Evolutionary conservation across 1,284 basidiomycete genomes (phyloP), one percentile per base, ranked within the genome.

Genomic region (Ustilago sp.): DNA sequence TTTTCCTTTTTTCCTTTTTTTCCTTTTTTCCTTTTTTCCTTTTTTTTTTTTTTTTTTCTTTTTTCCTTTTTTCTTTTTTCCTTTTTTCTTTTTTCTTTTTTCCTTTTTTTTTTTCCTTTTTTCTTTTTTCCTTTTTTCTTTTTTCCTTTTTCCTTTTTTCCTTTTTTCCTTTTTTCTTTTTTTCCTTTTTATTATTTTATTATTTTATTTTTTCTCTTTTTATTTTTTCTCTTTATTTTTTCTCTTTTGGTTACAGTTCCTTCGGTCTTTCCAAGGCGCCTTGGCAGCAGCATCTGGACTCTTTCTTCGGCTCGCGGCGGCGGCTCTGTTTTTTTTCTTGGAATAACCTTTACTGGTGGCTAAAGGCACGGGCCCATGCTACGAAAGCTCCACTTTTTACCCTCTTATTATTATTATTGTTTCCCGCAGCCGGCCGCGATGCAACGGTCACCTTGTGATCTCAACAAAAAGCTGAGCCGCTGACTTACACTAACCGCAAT

Each of bases 391-490:
- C 48, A 50, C 48, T 32, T 50, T 12, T 50, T 15, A 48, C 45
- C 13, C 1, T 45, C 3, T 15, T 45, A 11, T 23, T 48, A 23
- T 19, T 19, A 8, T 19, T 11, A 9, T 48, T 48, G 31, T 48
- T 28, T 28, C n/a, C 19, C n/a, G 34, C 48, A 50, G 48, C 48
- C 31, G 15, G 31, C n/a, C 48, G 48, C 48, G 13, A 31, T 32
- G 28, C 48, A 31, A 12, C 8, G 9, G 28, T 4, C 36, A 53
- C n/a, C 31, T 13, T 32, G 35, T 53, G 34, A n/a, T 23, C 31
- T 35, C 51, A 19, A 53, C n/a, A 35, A 19, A 31, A 53, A 28
- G 34, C 51, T 53, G 51, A 53, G 51, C 51, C 51, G 51, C 51
- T 50, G 19, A 7, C 8, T 28, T 19, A 28, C 28, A 28, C 23